Conservation (phyloP, 257 asterid species). For the Penstemon eatonii region DNA sequence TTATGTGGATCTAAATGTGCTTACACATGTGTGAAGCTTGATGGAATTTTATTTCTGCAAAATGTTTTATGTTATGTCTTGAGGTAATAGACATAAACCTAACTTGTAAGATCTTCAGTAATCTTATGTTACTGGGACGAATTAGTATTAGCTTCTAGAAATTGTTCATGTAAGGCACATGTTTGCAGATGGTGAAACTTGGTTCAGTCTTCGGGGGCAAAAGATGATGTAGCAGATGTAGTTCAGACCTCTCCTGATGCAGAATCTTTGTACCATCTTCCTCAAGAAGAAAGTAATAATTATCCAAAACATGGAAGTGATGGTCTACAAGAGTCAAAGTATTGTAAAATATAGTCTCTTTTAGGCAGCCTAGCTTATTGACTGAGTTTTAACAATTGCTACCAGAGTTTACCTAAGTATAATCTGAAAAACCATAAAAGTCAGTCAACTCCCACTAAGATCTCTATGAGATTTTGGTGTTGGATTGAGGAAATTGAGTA, state of each 20-base stretch:
- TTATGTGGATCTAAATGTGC: too few species aligned
- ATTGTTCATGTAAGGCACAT: not conserved
- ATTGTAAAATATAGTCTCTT: not conserved
- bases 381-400: not conserved
- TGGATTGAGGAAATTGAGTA: too few species aligned
- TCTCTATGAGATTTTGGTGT: too few species aligned
- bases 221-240: not conserved
- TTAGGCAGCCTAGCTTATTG: not conserved
- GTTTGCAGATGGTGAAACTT: not conserved
- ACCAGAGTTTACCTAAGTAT: not conserved
- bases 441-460: too few species aligned
- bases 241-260: slow-evolving; percentile 8
- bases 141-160: not conserved
- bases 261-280: slow-evolving; percentile 17
- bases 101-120: too few species aligned
- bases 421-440: not conserved
- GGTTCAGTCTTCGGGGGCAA: not conserved
- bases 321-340: slow-evolving; percentile 5
- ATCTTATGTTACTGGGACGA: not conserved
- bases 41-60: too few species aligned
- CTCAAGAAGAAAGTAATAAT: slow-evolving; percentile 6
- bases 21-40: too few species aligned
- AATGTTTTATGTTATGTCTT: too few species aligned
- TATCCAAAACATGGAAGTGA: not conserved
- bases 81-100: too few species aligned